Evolutionary conservation across 192 early-diverging fungal genomes (phyloP), one percentile per base, ranked within the genome.

Genomic region (Chytriomyces confervae): DNA sequence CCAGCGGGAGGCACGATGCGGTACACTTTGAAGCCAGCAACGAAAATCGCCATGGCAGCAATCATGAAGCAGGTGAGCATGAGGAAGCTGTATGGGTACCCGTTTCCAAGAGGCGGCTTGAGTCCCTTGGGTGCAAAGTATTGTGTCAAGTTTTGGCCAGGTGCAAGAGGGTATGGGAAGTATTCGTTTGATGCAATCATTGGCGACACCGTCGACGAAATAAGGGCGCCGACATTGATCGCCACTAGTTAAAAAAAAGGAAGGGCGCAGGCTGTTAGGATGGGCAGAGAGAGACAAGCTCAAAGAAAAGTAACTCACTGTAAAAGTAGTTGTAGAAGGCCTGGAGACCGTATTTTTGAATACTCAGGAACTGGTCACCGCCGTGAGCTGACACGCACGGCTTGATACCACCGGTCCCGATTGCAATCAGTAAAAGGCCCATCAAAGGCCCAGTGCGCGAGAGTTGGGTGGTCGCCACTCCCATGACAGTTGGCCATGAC

Each of bases 321-420:
- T 80, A 86, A 50, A 82, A 82, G 72, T 77, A 83, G 83, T 86
- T 85, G 79, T 88, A 90, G 82, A 91, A 89, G 44, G 76, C 68
- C 48, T 90, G 82, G 66, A 89, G 81, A 50, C 61, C 85, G 24
- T 61, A 62, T 20, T 71, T 81, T 66, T 91, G 90, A 50, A 80
- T 18, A 36, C 77, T 67, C 13, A 76, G 13, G 80, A 85, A 91
- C 80, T 88, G 85, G 75, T 86, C 85, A 75, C 85, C 87, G 76
- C 85, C 87, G 80, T 89, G 87, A 57, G 87, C 78, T 45, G 83
- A 84, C 62, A 89, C 87, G 72, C 86, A 89, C 62, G 89, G 88
- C 84, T 91, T 92, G 79, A 91, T 91, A 79, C 88, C 89, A 72
- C 89, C 91, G 69, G 88, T 86, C 69, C 90, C 90, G 62, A 90